These are phyloP conservation scores for Paraleonurus japonicus DNA, from an alignment of 257 asterid species.

Conservation along the genomic window DNA sequence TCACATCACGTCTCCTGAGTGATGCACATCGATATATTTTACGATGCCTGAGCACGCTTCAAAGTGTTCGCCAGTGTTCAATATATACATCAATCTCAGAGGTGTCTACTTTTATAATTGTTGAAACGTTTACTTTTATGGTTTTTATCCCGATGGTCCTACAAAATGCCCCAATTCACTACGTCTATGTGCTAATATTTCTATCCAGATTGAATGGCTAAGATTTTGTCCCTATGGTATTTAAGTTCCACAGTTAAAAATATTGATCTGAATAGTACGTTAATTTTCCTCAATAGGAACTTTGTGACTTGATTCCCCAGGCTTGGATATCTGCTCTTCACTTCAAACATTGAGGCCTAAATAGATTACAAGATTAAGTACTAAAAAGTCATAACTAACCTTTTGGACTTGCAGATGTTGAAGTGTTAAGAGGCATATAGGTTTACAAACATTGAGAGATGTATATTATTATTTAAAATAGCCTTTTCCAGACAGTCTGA, in stretches of 20 bases:
- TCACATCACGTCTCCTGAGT: slow-evolving; percentile 80
- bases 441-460: not conserved
- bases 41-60: slow-evolving; percentile 76
- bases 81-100: slow-evolving; percentile 87
- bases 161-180: not conserved
- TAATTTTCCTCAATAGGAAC: not conserved
- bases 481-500: not conserved
- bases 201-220: slow-evolving; percentile 3
- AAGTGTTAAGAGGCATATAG: not conserved
- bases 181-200: slow-evolving; percentile 1
- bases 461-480: not conserved
- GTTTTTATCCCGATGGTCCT: not conserved
- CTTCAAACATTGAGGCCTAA: not conserved
- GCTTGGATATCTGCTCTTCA: not conserved
- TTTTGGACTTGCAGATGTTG: not conserved
- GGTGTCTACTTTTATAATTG: slow-evolving; percentile 41
- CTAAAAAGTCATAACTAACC: not conserved
- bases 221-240: not conserved
- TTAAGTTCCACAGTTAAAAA: not conserved
- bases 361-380: not conserved
- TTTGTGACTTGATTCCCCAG: not conserved
- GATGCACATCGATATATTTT: slow-evolving; percentile 90
- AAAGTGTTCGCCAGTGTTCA: slow-evolving; percentile 47
- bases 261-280: not conserved
- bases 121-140: slow-evolving; percentile 10